phyloP scores from a whole-genome alignment of 805 yeast species.

The Saturnispora serradocipensis region DNA sequence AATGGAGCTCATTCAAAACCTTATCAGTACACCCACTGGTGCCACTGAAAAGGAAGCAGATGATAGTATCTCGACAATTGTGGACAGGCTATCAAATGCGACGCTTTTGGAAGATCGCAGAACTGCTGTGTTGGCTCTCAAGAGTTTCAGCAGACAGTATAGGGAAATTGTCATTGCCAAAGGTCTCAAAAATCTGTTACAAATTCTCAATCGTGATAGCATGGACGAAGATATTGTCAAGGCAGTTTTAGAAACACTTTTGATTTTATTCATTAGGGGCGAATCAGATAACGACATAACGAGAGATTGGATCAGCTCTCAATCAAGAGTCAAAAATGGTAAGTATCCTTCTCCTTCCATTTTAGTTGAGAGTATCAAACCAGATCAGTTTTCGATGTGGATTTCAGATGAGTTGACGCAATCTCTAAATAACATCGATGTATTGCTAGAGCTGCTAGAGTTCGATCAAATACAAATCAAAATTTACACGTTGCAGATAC shows the following conservation, averaged over 20 bases:
- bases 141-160: constrained; percentile 80
- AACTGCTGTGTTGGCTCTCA: constrained; percentile 83
- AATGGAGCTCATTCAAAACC: constrained; percentile 29
- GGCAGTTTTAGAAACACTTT: constrained; percentile 76
- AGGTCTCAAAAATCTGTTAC: constrained; percentile 67
- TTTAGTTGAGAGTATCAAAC: constrained; percentile 40
- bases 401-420: constrained; percentile 89
- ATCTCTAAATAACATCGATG: constrained; percentile 37
- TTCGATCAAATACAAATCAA: constrained; percentile 62
- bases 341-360: constrained; percentile 69
- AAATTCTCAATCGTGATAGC: constrained; percentile 53
- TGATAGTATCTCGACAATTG: constrained; percentile 79
- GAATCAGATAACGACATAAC: constrained; percentile 53
- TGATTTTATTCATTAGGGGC: constrained; percentile 68
- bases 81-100: constrained; percentile 81
- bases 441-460: constrained; percentile 38
- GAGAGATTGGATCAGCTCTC: constrained; percentile 62
- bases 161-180: constrained; percentile 86
- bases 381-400: constrained; percentile 89
- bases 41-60: constrained; percentile 38
- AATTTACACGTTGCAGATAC: constrained; percentile 71
- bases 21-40: constrained; percentile 25
- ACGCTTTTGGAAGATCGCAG: constrained; percentile 75
- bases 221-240: constrained; percentile 62
- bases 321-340: constrained; percentile 65